Evolutionary conservation across 2,329 filamentous ascomycete genomes (phyloP), one percentile per base, ranked within the genome.

Genomic region (Epichloe aotearoae): DNA sequence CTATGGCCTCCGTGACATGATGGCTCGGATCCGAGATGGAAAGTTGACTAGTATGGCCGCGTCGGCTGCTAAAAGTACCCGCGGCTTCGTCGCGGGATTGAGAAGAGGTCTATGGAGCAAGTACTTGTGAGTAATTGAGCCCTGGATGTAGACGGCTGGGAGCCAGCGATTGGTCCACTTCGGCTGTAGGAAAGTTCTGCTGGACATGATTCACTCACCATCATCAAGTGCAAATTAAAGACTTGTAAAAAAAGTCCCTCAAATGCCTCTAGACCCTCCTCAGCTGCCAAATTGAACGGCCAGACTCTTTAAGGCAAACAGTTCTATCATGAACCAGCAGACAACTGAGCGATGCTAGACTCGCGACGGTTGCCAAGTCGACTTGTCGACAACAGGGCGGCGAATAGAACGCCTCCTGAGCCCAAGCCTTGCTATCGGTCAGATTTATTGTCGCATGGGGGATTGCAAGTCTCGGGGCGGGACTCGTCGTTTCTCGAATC

Each of bases 1-100:
- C 88, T 67, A 95, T 95, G 53, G 88, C 86, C 67, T 95, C 90
- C 51, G 89, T 95, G 64, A 95, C 88, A 78, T 95, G 90, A 70
- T 95, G 88, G 69, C 79, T 88, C 54, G 90, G 86, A 69, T 95
- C 89, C 66, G 86, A 93, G 66, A 95, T 81, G 51, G 78, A 82
- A 47, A 80, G 70, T 60, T 80, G 75, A 62, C 69, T 76, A 53
- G 67, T 67, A 66, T 80, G 77, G 57, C 77, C 77, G 62, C 77
- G 77, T 66, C 76, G 76, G 64, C 66, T 76, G 58, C 75, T 68
- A 66, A 80, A 78, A 66, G 71, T 78, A 62, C 69, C 71, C 64
- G 75, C 73, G 65, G 72, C 69, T 70, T 80, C 72, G 68, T 64
- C 66, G 62, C 71, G 74, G 66, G 73, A 72, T 64, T 74, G 73